Conservation (phyloP, 2,329 filamentous ascomycete genomes). For the Trichoderma aggressivum region DNA sequence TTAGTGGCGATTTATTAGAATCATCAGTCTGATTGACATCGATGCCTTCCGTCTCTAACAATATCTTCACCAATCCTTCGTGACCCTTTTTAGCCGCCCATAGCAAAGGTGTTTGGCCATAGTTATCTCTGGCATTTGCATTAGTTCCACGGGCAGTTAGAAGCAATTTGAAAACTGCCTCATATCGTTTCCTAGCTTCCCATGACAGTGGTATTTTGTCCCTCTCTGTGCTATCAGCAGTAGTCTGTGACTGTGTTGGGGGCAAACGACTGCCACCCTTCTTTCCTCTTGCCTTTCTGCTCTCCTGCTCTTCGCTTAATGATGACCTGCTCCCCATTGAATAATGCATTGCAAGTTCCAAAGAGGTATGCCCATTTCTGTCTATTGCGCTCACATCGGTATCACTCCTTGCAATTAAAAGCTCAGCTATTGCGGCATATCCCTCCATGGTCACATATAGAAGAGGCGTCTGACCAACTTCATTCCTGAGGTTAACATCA, state of each 20-base stretch:
- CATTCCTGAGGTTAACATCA: not conserved
- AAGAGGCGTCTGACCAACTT: not conserved
- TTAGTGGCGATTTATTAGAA: not conserved
- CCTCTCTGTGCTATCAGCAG: not conserved
- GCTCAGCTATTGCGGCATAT: not conserved
- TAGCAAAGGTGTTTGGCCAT: not conserved
- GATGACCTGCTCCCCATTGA: not conserved
- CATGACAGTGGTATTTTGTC: not conserved
- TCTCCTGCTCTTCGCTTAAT: not conserved
- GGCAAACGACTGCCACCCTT: not conserved
- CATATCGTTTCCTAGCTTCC: not conserved
- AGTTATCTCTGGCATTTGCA: not conserved
- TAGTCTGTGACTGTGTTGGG: not conserved
- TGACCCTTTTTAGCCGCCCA: not conserved
- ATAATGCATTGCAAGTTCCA: not conserved
- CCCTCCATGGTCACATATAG: not conserved
- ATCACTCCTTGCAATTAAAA: not conserved
- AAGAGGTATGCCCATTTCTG: not conserved
- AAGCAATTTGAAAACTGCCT: not conserved
- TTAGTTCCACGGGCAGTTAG: not conserved
- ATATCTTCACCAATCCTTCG: not conserved
- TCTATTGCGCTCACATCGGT: not conserved
- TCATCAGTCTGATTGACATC: not conserved
- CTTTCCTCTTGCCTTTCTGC: not conserved
- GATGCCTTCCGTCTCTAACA: not conserved